Percentiles rank a stretch among this genome's conserved stretches.
phyloP scores from a whole-genome alignment of 345 rosid genomes.

The Gossypioides kirkii region DNA sequence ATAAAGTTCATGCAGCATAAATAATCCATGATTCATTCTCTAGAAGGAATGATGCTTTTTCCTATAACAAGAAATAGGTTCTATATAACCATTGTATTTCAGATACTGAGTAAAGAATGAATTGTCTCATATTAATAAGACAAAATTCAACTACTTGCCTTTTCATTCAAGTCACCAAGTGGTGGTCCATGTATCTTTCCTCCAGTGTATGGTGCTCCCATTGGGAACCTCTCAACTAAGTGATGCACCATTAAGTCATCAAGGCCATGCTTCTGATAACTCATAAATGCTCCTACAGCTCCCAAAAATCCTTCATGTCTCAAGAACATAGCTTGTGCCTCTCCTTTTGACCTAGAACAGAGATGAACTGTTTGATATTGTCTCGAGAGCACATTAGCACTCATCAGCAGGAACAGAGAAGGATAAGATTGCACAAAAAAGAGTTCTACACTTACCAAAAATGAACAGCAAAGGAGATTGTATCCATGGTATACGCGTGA shows the following conservation, averaged over 20 bases:
- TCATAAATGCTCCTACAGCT: conserved; percentile 97
- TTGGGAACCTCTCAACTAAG: conserved; percentile 97
- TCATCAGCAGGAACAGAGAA: neutral
- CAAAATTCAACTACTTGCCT: conserved; percentile 50
- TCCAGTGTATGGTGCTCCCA: conserved; percentile 99
- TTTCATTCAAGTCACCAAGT: conserved; percentile 88
- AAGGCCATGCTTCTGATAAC: conserved; percentile 95
- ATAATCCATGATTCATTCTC: neutral
- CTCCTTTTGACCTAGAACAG: conserved; percentile 79
- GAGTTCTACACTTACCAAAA: conserved; percentile 57
- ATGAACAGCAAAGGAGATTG: conserved; percentile 97
- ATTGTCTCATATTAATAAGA: neutral
- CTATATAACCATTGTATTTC: no score
- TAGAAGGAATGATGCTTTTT: neutral
- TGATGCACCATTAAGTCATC: conserved; percentile 99
- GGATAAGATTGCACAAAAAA: neutral
- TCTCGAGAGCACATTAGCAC: conserved; percentile 14
- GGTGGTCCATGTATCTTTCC: conserved; percentile 98
- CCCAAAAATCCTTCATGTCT: conserved; percentile 99
- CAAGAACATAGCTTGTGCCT: conserved; percentile 92
- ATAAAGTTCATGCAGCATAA: neutral
- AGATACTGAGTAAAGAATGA: neutral
- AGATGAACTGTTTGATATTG: conserved; percentile 2
- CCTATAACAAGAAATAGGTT: no score
- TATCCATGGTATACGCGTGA: conserved; percentile 99